These are phyloP conservation scores for Sporisorium scitamineum DNA, from an alignment of 1,284 basidiomycete species.

Conservation along the genomic window DNA sequence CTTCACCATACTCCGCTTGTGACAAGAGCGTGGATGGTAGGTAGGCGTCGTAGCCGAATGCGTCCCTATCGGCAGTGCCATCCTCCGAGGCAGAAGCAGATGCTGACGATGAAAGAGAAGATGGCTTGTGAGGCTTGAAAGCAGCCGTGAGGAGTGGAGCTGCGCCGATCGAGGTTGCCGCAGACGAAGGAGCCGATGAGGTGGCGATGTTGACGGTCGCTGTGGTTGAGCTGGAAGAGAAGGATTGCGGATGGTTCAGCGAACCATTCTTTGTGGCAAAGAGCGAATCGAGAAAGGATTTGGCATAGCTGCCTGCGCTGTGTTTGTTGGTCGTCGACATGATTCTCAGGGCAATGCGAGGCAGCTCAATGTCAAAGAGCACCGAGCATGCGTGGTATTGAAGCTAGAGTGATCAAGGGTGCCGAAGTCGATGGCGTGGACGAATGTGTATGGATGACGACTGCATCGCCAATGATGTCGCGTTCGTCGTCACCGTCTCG, in stretches of 20 bases:
- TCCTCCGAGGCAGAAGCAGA: conserved; percentile 56
- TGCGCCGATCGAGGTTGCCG: conserved; percentile 18
- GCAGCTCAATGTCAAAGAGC: conserved; percentile 3
- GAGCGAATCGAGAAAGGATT: conserved; percentile 42
- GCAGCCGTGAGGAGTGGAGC: conserved; percentile 39
- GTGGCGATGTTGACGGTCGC: conserved; percentile 17
- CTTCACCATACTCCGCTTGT: conserved; percentile 6
- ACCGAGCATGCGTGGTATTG: conserved; percentile 14
- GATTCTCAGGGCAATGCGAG: not conserved
- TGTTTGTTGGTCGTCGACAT: conserved; percentile 30
- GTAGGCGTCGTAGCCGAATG: conserved; percentile 24
- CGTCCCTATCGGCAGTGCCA: conserved; percentile 25
- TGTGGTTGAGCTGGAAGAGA: conserved; percentile 23
- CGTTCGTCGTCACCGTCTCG: conserved; percentile 5
- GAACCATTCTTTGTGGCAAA: conserved; percentile 25
- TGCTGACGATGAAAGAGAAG: conserved; percentile 50
- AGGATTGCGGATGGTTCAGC: conserved; percentile 11
- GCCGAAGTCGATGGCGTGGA: conserved; percentile 52
- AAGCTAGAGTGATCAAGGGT: conserved; percentile 20
- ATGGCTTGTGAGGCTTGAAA: conserved; percentile 50
- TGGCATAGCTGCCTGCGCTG: conserved; percentile 28
- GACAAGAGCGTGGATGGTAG: conserved; percentile 27
- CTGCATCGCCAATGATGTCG: conserved; percentile 39
- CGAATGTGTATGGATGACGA: conserved; percentile 22
- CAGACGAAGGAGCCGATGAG: conserved; percentile 18